Evolutionary conservation across 2,329 filamentous ascomycete genomes (phyloP).

Genomic region (Calonectria hongkongensis): DNA sequence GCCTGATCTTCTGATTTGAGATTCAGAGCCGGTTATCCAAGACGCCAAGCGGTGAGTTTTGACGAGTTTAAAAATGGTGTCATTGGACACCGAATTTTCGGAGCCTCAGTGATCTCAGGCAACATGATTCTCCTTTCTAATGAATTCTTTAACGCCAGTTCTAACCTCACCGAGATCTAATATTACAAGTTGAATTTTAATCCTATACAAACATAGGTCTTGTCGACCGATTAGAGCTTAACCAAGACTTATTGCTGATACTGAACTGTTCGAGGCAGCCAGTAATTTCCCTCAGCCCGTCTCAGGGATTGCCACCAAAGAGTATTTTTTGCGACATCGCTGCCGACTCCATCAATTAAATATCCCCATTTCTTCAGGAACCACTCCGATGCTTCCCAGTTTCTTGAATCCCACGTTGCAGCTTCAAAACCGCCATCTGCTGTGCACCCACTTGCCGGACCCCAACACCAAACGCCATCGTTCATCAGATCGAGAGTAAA

Average conservation of each 20-base stretch:
- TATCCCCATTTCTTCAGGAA: conserved; percentile 8
- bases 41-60: neutral
- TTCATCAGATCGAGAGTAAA: neutral
- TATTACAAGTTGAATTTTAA: neutral
- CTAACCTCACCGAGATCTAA: neutral
- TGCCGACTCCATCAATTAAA: neutral
- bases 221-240: neutral
- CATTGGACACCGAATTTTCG: too few relatives aligned
- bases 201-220: neutral
- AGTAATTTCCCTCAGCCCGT: neutral
- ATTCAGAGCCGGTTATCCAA: neutral
- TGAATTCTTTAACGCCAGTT: neutral
- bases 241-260: neutral
- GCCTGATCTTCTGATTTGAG: neutral
- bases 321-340: neutral
- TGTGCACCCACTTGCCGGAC: neutral
- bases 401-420: conserved; percentile 12
- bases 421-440: neutral
- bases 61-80: neutral
- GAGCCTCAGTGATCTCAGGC: neutral
- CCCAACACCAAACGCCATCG: conserved; percentile 10
- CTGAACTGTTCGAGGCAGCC: neutral
- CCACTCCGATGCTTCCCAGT: conserved; percentile 3
- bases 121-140: neutral
- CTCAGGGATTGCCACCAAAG: neutral